Evolutionary conservation across 1,284 basidiomycete species (phyloP), one percentile per base, ranked within the genome.

Genomic region (Golubevia pallescens): DNA sequence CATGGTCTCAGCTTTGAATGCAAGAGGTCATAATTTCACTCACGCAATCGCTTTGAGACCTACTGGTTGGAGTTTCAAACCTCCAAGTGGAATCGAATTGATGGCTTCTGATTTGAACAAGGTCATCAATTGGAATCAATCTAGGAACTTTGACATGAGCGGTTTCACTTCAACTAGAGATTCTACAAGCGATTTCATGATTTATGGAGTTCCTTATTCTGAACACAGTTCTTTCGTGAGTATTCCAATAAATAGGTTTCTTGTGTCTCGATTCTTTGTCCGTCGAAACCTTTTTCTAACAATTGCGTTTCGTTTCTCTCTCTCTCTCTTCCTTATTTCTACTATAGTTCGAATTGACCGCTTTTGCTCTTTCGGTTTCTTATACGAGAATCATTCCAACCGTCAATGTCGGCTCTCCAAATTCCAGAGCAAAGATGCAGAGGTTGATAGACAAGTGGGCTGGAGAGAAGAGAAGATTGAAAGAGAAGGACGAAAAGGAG

Each of bases 151-250:
- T 21, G 63, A 65, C 2, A 53, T 59, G 14, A 56, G 64, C 32
- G 65, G 65, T 8, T 67, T 84, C 1, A 65, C 32, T 5, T 67
- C 79, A 14, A 78, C 79, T 1, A 51, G 78, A 19, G 77, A 83
- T 60, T 77, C 77, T 54, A 81, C 77, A 14, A 64, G 63, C 8
- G 71, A 78, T 21, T 72, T 74, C 53, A 69, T 67, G 62, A 74
- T 83, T 42, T 81, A 76, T 57, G 73, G 75, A 23, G 77, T 85
- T n/a, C 82, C 82, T 2, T 85, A 85, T 62, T 78, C 75, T 19
- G 82, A 85, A 65, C 82, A 85, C 56, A 77, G 74, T 51, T 79
- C 76, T 62, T 85, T 85, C 54, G 67, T 68, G 23, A 55, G 66
- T 68, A 14, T 13, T 38, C n/a, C 10, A 5, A 5, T 10, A 10